Conservation (phyloP, 1,284 basidiomycete genomes). For the Apiotrichum veenhuisii region DNA sequence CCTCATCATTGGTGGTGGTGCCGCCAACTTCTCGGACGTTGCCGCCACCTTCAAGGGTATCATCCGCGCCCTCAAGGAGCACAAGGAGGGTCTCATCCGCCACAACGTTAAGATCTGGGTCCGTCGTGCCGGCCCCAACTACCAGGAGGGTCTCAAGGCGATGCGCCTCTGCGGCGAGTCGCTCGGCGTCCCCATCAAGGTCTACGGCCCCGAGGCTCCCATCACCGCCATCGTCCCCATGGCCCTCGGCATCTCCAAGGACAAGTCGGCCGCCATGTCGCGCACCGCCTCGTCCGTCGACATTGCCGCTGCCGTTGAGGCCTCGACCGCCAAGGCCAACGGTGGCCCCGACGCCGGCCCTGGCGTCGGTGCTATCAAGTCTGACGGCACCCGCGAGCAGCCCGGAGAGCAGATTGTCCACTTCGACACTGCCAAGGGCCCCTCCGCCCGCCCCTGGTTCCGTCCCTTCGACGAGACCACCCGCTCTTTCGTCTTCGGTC, state of each 20-base stretch:
- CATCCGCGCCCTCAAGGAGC: slow-evolving; percentile 93
- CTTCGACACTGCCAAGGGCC: slow-evolving; percentile 58
- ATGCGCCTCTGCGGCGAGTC: slow-evolving; percentile 98
- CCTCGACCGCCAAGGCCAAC: slow-evolving; percentile 28
- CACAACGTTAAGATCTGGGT: slow-evolving; percentile 92
- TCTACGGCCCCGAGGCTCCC: slow-evolving; percentile 96
- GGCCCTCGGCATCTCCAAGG: slow-evolving; percentile 72
- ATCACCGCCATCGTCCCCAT: slow-evolving; percentile 98
- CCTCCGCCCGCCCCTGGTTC: slow-evolving; percentile 64
- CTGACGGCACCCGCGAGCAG: slow-evolving; percentile 68
- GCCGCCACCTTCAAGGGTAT: slow-evolving; percentile 99
- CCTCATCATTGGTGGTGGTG: slow-evolving; percentile 97
- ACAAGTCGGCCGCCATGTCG: slow-evolving; percentile 51
- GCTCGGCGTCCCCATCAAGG: slow-evolving; percentile 93
- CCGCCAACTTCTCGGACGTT: slow-evolving; percentile 99
- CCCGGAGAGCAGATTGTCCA: slow-evolving; percentile 74
- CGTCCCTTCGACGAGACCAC: slow-evolving; percentile 88
- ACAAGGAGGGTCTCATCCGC: slow-evolving; percentile 75
- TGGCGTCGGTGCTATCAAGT: slow-evolving; percentile 67
- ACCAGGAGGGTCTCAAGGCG: slow-evolving; percentile 98
- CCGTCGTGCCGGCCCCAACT: slow-evolving; percentile 97
- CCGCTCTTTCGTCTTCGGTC: slow-evolving; percentile 94
- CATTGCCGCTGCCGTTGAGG: slow-evolving; percentile 41
- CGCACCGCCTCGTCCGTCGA: slow-evolving; percentile 37
- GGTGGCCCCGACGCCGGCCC: slow-evolving; percentile 30